phyloP scores from a whole-genome alignment of 2,329 filamentous ascomycete species.

The Kalaharituber pfeilii region DNA sequence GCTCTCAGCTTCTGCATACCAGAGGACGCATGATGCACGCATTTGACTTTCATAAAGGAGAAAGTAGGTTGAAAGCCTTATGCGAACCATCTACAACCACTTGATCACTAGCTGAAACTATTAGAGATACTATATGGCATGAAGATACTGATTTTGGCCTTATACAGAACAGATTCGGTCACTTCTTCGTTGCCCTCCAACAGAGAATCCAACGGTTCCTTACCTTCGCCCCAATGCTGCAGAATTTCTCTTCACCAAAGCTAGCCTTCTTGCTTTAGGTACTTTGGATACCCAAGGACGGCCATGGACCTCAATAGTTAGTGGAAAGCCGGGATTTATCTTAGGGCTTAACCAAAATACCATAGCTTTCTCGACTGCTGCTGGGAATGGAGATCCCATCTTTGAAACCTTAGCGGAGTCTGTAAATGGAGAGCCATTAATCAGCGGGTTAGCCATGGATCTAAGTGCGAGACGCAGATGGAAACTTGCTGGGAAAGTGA shows the following conservation, averaged over 20 bases:
- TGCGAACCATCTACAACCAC: neutral
- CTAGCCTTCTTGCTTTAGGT: conserved; percentile 53
- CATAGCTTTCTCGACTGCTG: conserved; percentile 44
- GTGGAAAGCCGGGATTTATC: conserved; percentile 53
- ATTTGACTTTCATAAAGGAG: neutral
- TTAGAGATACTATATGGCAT: neutral
- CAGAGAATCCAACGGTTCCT: neutral
- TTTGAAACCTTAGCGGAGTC: conserved; percentile 38
- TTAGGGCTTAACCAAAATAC: conserved; percentile 43
- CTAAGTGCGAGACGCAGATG: conserved; percentile 50
- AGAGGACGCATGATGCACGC: too few species aligned
- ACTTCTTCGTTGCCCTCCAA: neutral
- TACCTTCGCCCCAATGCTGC: neutral
- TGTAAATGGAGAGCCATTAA: conserved; percentile 33
- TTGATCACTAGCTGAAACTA: neutral
- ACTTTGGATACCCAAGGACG: conserved; percentile 46
- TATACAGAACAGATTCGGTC: neutral
- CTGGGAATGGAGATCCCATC: conserved; percentile 53
- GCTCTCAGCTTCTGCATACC: too few species aligned
- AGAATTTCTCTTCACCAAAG: neutral
- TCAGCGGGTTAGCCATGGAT: conserved; percentile 46
- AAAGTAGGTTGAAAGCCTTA: neutral
- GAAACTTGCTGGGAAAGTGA: conserved; percentile 57
- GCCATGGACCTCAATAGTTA: conserved; percentile 65
- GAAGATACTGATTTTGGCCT: too few species aligned